phyloP scores from a whole-genome alignment of 257 asterid species.

The Salvia miltiorrhiza region DNA sequence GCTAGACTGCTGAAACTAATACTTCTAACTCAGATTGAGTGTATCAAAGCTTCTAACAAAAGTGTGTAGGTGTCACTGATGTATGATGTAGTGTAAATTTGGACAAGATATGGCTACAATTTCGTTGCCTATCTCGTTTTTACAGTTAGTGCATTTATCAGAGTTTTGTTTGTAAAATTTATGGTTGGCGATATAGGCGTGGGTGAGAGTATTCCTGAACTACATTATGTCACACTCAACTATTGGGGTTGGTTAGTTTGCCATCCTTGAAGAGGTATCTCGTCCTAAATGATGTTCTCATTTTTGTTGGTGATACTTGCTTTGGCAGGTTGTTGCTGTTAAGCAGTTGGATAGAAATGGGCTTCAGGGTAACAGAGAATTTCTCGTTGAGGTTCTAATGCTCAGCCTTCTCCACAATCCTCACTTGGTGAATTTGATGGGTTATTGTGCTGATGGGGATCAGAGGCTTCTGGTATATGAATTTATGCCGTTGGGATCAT shows the following conservation, averaged over 20 bases:
- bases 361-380: conserved; percentile 97
- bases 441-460: conserved; percentile 99
- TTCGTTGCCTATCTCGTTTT: not conserved
- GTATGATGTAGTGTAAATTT: not conserved
- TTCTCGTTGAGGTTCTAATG: conserved; percentile 97
- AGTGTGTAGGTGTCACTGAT: not conserved
- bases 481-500: conserved; percentile 95
- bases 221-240: not conserved
- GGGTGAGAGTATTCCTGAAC: conserved; percentile 1
- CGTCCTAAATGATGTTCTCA: not conserved
- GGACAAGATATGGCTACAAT: not conserved
- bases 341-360: conserved; percentile 98
- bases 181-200: not conserved
- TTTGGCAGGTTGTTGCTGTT: conserved; percentile 81
- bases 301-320: conserved; percentile 6
- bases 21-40: not conserved
- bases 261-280: not conserved
- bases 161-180: not conserved
- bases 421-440: conserved; percentile 83
- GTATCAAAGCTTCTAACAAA: not conserved
- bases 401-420: conserved; percentile 98
- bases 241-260: not conserved
- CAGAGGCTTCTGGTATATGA: conserved; percentile 98
- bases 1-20: not conserved
- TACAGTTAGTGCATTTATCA: not conserved